Evolutionary conservation across 1,284 basidiomycete genomes (phyloP).

Genomic region (Heterobasidion occidentale): DNA sequence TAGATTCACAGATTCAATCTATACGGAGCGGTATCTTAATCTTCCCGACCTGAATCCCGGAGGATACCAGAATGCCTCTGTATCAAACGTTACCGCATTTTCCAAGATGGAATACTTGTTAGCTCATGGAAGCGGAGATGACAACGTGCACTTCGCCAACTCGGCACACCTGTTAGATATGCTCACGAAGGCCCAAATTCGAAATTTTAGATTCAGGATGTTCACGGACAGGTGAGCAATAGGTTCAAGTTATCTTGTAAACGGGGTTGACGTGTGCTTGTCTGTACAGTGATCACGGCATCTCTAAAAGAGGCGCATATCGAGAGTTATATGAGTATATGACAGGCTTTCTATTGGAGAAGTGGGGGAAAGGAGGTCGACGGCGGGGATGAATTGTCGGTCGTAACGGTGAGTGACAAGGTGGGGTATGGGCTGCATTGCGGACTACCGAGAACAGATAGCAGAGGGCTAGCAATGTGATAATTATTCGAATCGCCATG

Average conservation of each 20-base stretch:
- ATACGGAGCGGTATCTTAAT: slow-evolving; percentile 97
- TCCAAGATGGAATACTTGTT: slow-evolving; percentile 72
- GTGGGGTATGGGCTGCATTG: too few relatives aligned
- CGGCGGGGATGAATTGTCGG: slow-evolving; percentile 38
- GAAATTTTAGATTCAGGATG: slow-evolving; percentile 87
- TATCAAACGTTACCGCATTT: slow-evolving; percentile 84
- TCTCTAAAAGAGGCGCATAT: slow-evolving; percentile 67
- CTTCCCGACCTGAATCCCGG: slow-evolving; percentile 67
- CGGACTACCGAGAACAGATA: too few relatives aligned
- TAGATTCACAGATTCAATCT: slow-evolving; percentile 60
- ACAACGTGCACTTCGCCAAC: slow-evolving; percentile 93
- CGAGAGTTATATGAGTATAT: slow-evolving; percentile 85
- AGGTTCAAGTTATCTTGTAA: background rate
- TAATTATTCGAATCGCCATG: too few relatives aligned
- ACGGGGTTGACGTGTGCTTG: slow-evolving; percentile 3
- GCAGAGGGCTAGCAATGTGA: too few relatives aligned
- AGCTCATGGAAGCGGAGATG: slow-evolving; percentile 90
- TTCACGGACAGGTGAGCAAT: slow-evolving; percentile 83
- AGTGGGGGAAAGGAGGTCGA: slow-evolving; percentile 84
- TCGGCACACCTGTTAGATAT: slow-evolving; percentile 88
- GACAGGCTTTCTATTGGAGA: slow-evolving; percentile 77
- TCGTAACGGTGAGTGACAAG: too few relatives aligned
- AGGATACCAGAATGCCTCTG: slow-evolving; percentile 81
- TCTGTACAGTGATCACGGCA: slow-evolving; percentile 65
- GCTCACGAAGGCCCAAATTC: slow-evolving; percentile 72